Evolutionary conservation across 768 basidiomycete species (phyloP).

Genomic region (Suillus subaureus): DNA sequence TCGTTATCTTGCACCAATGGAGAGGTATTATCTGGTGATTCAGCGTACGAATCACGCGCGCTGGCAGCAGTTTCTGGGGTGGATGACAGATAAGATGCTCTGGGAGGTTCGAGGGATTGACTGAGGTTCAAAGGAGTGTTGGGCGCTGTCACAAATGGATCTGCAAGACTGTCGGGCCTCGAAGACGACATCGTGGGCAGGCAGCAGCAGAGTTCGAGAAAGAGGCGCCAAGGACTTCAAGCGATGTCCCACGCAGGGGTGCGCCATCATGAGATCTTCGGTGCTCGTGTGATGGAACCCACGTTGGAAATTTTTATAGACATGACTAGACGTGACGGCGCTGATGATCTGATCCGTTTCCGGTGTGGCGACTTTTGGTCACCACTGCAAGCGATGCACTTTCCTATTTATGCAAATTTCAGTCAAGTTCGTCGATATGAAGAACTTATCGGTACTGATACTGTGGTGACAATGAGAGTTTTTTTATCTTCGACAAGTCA

Average conservation of each 20-base stretch:
- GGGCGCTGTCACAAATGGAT: conserved; percentile 12
- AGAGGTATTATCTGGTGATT: conserved; percentile 25
- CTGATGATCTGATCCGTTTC: not conserved
- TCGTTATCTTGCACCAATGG: conserved; percentile 26
- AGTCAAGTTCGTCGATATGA: not conserved
- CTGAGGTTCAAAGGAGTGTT: conserved; percentile 15
- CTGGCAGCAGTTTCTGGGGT: conserved; percentile 20
- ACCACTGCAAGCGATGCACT: not conserved
- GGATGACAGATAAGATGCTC: conserved; percentile 30
- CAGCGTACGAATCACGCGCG: conserved; percentile 23
- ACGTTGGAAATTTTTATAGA: not conserved
- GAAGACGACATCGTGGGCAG: conserved; percentile 15
- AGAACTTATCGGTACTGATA: no score
- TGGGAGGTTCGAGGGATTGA: conserved; percentile 19
- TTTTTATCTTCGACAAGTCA: no score
- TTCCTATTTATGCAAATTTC: not conserved
- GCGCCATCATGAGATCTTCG: not conserved
- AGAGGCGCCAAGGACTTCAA: not conserved
- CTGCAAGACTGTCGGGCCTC: conserved; percentile 24
- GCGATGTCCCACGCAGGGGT: not conserved
- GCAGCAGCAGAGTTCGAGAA: not conserved
- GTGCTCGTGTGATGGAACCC: not conserved
- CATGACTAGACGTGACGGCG: not conserved
- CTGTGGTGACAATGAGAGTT: no score
- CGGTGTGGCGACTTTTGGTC: not conserved